These are phyloP conservation scores for Fonsecaea erecta DNA, from an alignment of 2,329 filamentous ascomycete genomes.

Conservation along the genomic window DNA sequence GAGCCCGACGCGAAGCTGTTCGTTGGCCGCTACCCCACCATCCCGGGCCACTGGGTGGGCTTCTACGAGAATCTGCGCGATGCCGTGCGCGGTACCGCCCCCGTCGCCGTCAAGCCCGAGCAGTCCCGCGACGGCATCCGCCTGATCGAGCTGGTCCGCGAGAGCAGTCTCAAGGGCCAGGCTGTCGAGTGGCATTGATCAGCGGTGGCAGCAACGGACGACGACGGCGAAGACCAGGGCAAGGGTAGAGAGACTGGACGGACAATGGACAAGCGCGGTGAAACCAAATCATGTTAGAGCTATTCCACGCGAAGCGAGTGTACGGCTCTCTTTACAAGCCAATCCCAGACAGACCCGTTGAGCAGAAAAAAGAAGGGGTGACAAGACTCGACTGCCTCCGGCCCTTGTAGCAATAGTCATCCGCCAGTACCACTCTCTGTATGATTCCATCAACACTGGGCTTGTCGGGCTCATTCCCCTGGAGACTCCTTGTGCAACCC, in stretches of 20 bases:
- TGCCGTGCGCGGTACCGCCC: slow-evolving; percentile 15
- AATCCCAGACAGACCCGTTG: neutral
- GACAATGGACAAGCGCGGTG: neutral
- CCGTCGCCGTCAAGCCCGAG: slow-evolving; percentile 25
- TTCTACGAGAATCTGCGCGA: slow-evolving; percentile 32
- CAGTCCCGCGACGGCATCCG: slow-evolving; percentile 28
- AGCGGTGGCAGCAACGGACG: neutral
- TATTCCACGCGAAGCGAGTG: neutral
- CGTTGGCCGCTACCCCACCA: slow-evolving; percentile 25
- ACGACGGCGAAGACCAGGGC: neutral
- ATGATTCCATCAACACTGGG: slow-evolving; percentile 6
- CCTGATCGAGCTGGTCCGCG: slow-evolving; percentile 31
- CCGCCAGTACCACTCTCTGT: neutral
- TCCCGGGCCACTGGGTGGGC: slow-evolving; percentile 29
- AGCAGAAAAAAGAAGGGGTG: neutral
- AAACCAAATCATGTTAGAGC: neutral
- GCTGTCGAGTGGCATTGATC: slow-evolving; percentile 21
- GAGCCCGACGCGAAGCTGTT: slow-evolving; percentile 16
- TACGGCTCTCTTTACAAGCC: neutral
- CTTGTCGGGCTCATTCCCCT: slow-evolving; percentile 10
- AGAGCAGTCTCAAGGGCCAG: slow-evolving; percentile 16
- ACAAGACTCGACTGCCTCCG: slow-evolving; percentile 4
- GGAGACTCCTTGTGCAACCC: slow-evolving; percentile 3
- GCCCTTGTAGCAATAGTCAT: slow-evolving; percentile 3
- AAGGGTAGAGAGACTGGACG: too few species aligned